Percentiles rank a stretch among this genome's conserved stretches.
Conservation (phyloP, 2,329 filamentous ascomycete genomes). For the Parasarocladium wereldwijsianum region DNA sequence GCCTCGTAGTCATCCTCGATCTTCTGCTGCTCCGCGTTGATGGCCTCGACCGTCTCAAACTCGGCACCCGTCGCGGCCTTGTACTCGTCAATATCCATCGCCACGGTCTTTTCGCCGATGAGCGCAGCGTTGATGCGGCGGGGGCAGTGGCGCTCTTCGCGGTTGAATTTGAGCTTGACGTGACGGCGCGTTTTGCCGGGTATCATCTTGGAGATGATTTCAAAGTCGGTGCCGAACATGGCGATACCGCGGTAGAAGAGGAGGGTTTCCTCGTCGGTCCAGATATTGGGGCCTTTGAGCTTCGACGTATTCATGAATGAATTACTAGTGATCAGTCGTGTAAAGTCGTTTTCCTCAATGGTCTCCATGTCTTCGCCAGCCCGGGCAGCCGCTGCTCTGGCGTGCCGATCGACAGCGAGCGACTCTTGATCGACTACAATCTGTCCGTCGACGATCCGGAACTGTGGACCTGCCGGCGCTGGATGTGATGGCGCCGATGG, state of each 20-base stretch:
- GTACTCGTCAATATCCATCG: slow-evolving; percentile 48
- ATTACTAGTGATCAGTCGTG: slow-evolving; percentile 51
- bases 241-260: slow-evolving; percentile 60
- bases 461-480: slow-evolving; percentile 31
- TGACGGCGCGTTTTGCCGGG: slow-evolving; percentile 54
- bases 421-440: slow-evolving; percentile 58
- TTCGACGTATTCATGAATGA: slow-evolving; percentile 51
- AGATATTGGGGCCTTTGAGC: slow-evolving; percentile 47
- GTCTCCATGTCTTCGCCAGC: slow-evolving; percentile 40
- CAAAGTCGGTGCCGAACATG: slow-evolving; percentile 74
- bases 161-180: slow-evolving; percentile 71
- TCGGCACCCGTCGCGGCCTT: slow-evolving; percentile 35
- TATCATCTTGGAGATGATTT: slow-evolving; percentile 67
- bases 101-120: slow-evolving; percentile 39
- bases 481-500: slow-evolving; percentile 12
- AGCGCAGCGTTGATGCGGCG: slow-evolving; percentile 49
- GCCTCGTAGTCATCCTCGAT: slow-evolving; percentile 29
- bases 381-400: slow-evolving; percentile 37
- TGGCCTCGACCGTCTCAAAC: slow-evolving; percentile 39
- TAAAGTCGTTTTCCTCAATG: slow-evolving; percentile 68
- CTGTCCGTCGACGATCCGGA: slow-evolving; percentile 55
- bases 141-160: slow-evolving; percentile 57
- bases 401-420: slow-evolving; percentile 53
- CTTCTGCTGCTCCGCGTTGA: slow-evolving; percentile 38
- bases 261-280: slow-evolving; percentile 58